These are phyloP conservation scores for Coelastrella sp. DNA, from an alignment of 139 green algal species.

Conservation along the genomic window DNA sequence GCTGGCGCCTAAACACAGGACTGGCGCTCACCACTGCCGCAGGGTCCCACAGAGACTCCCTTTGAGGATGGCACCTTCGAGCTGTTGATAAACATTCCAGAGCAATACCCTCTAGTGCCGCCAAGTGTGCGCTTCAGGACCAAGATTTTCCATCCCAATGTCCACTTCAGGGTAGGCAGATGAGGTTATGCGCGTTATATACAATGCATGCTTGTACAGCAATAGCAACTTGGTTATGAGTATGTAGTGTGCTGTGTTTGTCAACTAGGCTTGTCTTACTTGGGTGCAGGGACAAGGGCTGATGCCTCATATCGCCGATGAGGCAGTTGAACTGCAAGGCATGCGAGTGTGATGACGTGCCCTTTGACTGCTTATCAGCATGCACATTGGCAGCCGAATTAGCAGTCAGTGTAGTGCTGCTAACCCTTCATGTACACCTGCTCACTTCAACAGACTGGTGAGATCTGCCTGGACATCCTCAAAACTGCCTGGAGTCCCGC, in stretches of 20 bases:
- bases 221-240: not conserved
- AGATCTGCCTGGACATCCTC: slow-evolving; percentile 98
- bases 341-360: no score
- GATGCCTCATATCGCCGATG: no score
- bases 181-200: not conserved
- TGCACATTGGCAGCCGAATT: not conserved
- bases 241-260: not conserved
- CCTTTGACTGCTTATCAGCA: not conserved
- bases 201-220: not conserved
- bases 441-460: slow-evolving; percentile 83
- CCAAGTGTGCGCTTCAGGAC: slow-evolving; percentile 84
- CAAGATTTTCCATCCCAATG: slow-evolving; percentile 96
- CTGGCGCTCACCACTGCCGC: not conserved
- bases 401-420: not conserved
- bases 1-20: not conserved
- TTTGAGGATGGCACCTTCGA: slow-evolving; percentile 90
- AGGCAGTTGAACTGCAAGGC: no score
- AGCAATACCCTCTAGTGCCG: slow-evolving; percentile 92
- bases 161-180: slow-evolving; percentile 89
- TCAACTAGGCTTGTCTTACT: no score
- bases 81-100: slow-evolving; percentile 85
- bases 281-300: no score
- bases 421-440: not conserved
- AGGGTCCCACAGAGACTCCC: slow-evolving; percentile 90
- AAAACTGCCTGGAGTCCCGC: slow-evolving; percentile 95